These are phyloP conservation scores for Fraxinus paxiana DNA, from an alignment of 305 asterid species.

Conservation along the genomic window DNA sequence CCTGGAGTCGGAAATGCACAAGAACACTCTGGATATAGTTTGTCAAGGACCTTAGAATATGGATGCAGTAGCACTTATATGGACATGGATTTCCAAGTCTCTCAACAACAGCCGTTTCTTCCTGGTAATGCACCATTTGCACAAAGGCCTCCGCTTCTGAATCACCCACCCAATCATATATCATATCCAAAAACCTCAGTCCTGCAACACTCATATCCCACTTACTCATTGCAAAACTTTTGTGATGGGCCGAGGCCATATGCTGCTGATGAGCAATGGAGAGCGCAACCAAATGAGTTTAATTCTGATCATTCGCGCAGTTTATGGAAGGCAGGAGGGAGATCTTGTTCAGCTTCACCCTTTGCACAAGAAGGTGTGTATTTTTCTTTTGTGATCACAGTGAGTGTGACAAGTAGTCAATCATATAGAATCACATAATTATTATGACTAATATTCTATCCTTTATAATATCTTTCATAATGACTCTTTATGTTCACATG, in stretches of 20 bases:
- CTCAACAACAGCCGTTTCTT: conserved; percentile 54
- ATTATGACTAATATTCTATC: neutral
- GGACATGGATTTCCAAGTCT: conserved; percentile 38
- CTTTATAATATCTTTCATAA: neutral
- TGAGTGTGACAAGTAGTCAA: neutral
- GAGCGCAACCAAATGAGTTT: conserved; percentile 52
- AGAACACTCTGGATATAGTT: conserved; percentile 51
- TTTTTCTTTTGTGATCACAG: neutral
- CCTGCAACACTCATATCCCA: conserved; percentile 53
- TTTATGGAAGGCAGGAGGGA: conserved; percentile 66
- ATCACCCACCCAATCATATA: conserved; percentile 52
- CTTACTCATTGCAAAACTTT: conserved; percentile 49
- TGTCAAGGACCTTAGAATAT: conserved; percentile 55
- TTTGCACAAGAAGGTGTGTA: conserved; percentile 63
- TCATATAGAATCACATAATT: neutral
- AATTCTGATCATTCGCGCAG: conserved; percentile 44
- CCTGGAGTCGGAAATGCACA: conserved; percentile 43
- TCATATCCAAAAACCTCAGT: conserved; percentile 58
- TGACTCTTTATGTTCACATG: neutral
- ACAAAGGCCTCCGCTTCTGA: conserved; percentile 67
- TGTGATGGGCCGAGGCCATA: conserved; percentile 58
- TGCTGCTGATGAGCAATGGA: conserved; percentile 62
- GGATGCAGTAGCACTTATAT: conserved; percentile 49
- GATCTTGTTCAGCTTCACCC: conserved; percentile 56
- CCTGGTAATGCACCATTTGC: conserved; percentile 52